Conservation (phyloP, 768 basidiomycete species). For the Boletus huronensis region DNA sequence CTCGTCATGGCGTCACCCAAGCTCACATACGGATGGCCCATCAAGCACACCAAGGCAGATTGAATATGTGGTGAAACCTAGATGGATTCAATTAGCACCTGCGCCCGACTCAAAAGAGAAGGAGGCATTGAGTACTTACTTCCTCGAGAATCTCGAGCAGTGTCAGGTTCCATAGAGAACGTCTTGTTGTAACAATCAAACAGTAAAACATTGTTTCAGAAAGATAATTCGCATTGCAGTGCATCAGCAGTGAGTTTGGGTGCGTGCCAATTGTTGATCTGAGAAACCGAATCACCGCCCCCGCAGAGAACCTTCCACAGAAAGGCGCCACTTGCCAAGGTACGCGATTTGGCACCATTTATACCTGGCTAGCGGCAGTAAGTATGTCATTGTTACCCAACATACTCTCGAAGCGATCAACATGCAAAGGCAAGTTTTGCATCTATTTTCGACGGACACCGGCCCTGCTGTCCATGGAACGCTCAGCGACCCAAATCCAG, state of each 20-base stretch:
- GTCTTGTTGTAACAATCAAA: too few relatives aligned
- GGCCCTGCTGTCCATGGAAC: too few relatives aligned
- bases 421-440: neutral
- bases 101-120: too few relatives aligned
- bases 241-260: too few relatives aligned
- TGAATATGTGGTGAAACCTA: neutral
- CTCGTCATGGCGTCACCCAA: neutral
- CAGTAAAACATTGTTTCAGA: too few relatives aligned
- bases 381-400: neutral
- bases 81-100: neutral
- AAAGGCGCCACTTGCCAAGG: conserved; percentile 2
- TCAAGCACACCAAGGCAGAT: neutral
- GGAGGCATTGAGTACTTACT: neutral
- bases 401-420: neutral
- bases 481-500: neutral
- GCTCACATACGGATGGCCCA: neutral
- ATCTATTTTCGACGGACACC: neutral
- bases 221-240: neutral
- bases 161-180: neutral
- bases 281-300: neutral
- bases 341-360: neutral
- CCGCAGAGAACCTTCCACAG: conserved; percentile 1
- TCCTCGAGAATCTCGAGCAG: too few relatives aligned
- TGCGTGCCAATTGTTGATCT: neutral
- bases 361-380: neutral